These are phyloP conservation scores for Escovopsis sp. DNA, from an alignment of 2,329 filamentous ascomycete genomes.

Conservation along the genomic window DNA sequence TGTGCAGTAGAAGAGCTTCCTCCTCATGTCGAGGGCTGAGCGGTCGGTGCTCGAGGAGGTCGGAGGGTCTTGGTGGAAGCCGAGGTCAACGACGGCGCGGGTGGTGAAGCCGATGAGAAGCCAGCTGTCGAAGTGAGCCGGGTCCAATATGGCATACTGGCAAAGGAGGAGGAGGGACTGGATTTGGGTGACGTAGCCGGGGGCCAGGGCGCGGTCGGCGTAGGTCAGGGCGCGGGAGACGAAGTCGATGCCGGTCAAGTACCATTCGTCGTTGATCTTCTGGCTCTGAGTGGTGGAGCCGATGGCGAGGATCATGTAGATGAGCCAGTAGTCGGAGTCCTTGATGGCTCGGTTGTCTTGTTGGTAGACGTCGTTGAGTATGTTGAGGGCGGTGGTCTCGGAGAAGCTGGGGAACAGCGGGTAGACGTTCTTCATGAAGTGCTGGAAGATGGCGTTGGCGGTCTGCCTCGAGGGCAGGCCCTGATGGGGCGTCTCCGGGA, in stretches of 20 bases:
- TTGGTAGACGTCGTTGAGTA: conserved; percentile 71
- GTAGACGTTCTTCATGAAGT: conserved; percentile 75
- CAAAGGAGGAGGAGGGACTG: conserved; percentile 77
- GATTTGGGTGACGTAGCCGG: conserved; percentile 72
- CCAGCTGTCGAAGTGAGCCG: conserved; percentile 86
- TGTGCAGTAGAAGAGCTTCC: conserved; percentile 78
- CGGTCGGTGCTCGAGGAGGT: conserved; percentile 53
- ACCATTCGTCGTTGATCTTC: conserved; percentile 49
- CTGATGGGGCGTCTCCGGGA: conserved; percentile 47
- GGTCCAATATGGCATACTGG: conserved; percentile 81
- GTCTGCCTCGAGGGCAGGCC: conserved; percentile 57
- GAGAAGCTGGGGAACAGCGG: conserved; percentile 69
- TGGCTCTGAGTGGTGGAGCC: conserved; percentile 61
- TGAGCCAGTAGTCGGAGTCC: conserved; percentile 66
- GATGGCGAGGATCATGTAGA: conserved; percentile 83
- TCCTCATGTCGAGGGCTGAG: conserved; percentile 57
- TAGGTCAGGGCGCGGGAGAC: conserved; percentile 54
- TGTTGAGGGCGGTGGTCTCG: conserved; percentile 62
- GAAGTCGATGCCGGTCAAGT: conserved; percentile 39
- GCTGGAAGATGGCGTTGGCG: conserved; percentile 56
- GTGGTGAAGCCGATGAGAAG: conserved; percentile 83
- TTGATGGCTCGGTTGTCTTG: conserved; percentile 46
- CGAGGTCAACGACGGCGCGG: conserved; percentile 74
- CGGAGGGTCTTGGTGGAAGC: conserved; percentile 83
- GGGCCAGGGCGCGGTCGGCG: conserved; percentile 70